A percentile compares a stretch with the other conserved stretches of the same genome.
phyloP scores from a whole-genome alignment of 805 yeast genomes.

The Hanseniaspora taiwanica region DNA sequence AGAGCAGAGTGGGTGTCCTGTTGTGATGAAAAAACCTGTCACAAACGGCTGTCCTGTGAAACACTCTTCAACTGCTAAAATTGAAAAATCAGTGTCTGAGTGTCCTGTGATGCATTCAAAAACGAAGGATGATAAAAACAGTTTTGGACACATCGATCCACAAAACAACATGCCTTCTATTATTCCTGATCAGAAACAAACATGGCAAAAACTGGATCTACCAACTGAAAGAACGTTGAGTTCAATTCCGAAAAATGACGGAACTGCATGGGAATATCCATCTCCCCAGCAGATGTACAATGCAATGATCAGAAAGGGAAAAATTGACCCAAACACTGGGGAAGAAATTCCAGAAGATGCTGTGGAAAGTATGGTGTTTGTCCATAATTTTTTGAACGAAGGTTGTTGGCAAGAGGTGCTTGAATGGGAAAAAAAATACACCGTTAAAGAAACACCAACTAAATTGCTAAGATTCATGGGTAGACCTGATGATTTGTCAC shows the following conservation, averaged over 20 bases:
- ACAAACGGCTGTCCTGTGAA: constrained; percentile 22
- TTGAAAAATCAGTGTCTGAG: constrained; percentile 5
- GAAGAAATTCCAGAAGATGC: constrained; percentile 89
- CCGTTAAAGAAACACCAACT: constrained; percentile 35
- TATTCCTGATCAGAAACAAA: constrained; percentile 44
- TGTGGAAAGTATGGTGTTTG: constrained; percentile 92
- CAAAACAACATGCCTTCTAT: constrained; percentile 78
- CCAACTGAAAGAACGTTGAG: constrained; percentile 79
- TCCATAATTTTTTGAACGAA: constrained; percentile 90
- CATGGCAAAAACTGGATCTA: constrained; percentile 67
- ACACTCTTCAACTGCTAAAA: too few species aligned
- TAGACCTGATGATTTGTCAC: constrained; percentile 75
- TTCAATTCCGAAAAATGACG: constrained; percentile 61
- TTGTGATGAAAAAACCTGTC: too few species aligned
- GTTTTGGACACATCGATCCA: constrained; percentile 41
- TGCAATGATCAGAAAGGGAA: constrained; percentile 93
- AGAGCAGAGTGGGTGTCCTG: too few species aligned
- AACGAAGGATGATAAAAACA: constrained; percentile 8
- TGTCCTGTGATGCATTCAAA: constrained; percentile 6
- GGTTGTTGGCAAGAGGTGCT: constrained; percentile 95
- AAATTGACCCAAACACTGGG: constrained; percentile 30
- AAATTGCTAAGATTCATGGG: constrained; percentile 82
- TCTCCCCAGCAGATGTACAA: constrained; percentile 98
- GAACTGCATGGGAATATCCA: constrained; percentile 95
- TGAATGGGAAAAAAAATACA: constrained; percentile 74